phyloP scores from a whole-genome alignment of 148 eudicot species.

The Camellia sinensis region DNA sequence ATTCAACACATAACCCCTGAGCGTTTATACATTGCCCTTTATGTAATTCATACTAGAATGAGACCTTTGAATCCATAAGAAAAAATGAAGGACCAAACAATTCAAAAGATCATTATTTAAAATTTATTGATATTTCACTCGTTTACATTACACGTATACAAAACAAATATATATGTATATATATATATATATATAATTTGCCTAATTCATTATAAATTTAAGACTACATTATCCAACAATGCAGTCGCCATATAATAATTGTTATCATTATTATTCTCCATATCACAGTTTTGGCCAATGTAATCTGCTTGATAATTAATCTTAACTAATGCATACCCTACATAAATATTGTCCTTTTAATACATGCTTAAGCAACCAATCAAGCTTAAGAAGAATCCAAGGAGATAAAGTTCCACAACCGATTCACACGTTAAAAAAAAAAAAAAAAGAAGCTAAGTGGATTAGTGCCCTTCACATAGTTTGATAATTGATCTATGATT shows the following conservation, averaged over 20 bases:
- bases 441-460: slow-evolving; percentile 8
- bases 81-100: no score
- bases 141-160: no score
- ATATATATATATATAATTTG: no score
- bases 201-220: no score
- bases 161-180: no score
- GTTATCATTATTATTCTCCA: background rate
- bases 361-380: slow-evolving; percentile 6
- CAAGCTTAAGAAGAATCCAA: slow-evolving; percentile 12
- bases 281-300: background rate
- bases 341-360: background rate
- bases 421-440: background rate
- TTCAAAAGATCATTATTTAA: no score
- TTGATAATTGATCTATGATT: background rate
- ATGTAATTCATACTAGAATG: no score
- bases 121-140: no score
- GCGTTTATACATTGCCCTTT: no score
- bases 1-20: no score
- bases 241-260: background rate
- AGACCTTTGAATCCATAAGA: no score
- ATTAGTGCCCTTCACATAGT: background rate
- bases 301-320: background rate
- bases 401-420: background rate
- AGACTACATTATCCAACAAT: no score
- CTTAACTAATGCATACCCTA: background rate